A percentile compares a stretch with the other conserved stretches of the same genome.
These are phyloP conservation scores for Sporopachydermia cereana DNA, from an alignment of 1,139 yeast species.

Conservation along the genomic window DNA sequence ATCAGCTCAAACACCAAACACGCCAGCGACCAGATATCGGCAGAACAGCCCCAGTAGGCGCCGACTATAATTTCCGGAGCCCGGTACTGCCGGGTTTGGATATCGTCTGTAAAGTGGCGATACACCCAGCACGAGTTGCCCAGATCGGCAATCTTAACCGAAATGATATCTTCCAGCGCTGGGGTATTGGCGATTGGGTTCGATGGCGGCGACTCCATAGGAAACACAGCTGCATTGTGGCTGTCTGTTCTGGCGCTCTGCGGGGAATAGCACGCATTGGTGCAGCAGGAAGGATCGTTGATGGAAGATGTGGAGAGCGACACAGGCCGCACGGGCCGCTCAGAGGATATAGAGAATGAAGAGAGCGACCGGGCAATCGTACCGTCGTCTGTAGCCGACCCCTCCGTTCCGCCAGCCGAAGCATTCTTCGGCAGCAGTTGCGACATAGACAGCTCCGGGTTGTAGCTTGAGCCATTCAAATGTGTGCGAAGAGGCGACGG, in stretches of 20 bases:
- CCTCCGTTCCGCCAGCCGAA: slow-evolving; percentile 1
- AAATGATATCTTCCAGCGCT: slow-evolving; percentile 27
- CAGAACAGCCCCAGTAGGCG: slow-evolving; percentile 69
- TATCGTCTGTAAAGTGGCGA: slow-evolving; percentile 69
- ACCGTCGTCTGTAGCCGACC: slow-evolving; percentile 4
- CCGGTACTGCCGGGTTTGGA: slow-evolving; percentile 79
- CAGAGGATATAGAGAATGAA: slow-evolving; percentile 11
- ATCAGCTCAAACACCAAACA: slow-evolving; percentile 71
- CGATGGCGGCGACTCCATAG: slow-evolving; percentile 7
- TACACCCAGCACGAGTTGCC: slow-evolving; percentile 77
- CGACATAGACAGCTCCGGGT: slow-evolving; percentile 17
- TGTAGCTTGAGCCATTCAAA: slow-evolving; percentile 13
- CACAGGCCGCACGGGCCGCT: slow-evolving; percentile 2
- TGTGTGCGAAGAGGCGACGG: slow-evolving; percentile 57
- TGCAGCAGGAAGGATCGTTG: neutral
- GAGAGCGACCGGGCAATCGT: slow-evolving; percentile 12
- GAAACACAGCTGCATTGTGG: neutral
- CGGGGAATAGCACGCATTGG: neutral
- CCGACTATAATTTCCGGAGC: slow-evolving; percentile 70
- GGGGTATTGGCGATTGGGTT: slow-evolving; percentile 12
- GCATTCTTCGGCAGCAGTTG: slow-evolving; percentile 9
- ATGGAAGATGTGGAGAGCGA: neutral
- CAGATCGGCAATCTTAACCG: slow-evolving; percentile 68
- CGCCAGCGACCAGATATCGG: slow-evolving; percentile 79
- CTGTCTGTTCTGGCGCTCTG: neutral